phyloP scores from a whole-genome alignment of 495 filamentous ascomycete species.

The Amphirosellinia nigrospora region DNA sequence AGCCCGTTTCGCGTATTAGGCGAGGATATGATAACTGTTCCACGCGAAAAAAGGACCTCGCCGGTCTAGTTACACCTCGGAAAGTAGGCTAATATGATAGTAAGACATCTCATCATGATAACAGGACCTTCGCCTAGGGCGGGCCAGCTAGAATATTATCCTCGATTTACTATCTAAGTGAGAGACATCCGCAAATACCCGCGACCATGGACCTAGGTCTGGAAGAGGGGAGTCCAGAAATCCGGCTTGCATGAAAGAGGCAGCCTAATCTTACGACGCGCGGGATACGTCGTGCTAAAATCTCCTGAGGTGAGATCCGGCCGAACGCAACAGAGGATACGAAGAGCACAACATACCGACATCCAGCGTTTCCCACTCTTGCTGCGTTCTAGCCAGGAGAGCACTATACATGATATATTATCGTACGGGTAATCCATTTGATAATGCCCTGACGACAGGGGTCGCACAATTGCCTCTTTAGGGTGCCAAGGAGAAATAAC shows the following conservation, averaged over 20 bases:
- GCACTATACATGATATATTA: conserved; percentile 28
- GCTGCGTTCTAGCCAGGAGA: conserved; percentile 32
- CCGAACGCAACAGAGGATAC: conserved; percentile 14
- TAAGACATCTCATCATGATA: background rate
- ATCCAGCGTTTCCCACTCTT: background rate
- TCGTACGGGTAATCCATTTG: background rate
- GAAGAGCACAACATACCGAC: conserved; percentile 24
- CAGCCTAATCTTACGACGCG: background rate
- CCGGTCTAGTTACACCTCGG: background rate
- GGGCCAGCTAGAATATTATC: background rate
- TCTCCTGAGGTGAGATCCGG: background rate
- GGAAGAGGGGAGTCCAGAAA: background rate
- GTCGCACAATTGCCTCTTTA: conserved; percentile 20
- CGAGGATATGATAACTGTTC: background rate
- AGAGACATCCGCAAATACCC: background rate
- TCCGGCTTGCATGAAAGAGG: background rate
- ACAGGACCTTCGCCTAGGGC: background rate
- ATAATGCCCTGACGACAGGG: conserved; percentile 5
- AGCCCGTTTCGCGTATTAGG: background rate
- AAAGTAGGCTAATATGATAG: background rate
- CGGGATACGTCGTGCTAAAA: background rate
- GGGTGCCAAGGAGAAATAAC: conserved; percentile 19
- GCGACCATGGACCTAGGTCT: background rate
- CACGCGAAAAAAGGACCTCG: background rate
- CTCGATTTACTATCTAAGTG: background rate